Evolutionary conservation across 1,139 yeast species (phyloP), one percentile per base, ranked within the genome.

Genomic region (Zhuliangozyma blackwelliae): DNA sequence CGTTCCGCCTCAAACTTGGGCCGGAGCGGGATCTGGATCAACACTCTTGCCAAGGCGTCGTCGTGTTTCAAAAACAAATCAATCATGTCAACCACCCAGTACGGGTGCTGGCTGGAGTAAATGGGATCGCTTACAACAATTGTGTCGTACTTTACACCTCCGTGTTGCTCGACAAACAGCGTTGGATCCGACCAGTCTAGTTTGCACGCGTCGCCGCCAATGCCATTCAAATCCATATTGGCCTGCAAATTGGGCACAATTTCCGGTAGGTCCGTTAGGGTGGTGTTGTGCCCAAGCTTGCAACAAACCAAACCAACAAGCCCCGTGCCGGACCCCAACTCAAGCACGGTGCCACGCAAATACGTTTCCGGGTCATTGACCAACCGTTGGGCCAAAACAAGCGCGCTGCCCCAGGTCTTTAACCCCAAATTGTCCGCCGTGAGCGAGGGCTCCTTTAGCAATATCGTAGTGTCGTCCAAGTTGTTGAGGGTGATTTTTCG

Each of bases 341-440:
- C 98, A 10, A 92, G 59, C 0, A 87, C 72, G 0, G 77, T 71
- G 7, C 65, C 66, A 32, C 41, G 29, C 32, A 72, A 43, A 43
- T 64, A 57, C 31, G 29, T 33, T 2, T 36, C 13, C 28, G 13
- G 42, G 27, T 3, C 36, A 34, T 5, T 40, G 25, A 28, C 48
- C 51, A 85, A 54, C 33, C 82, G 60, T 36, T 77, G 73, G 1
- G 94, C 73, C 16, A 92, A 62, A 2, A 87, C 71, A 25, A 86
- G 63, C 0, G 97, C 79, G 0, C 97, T 84, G 0, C 97, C 98
- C 98, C 98, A 92, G 0, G 98, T 92, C 47, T 90, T 89, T 54
- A 88, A 70, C 0, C 98, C 98, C 25, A 92, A 63, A 45, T 84
- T 85, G 56, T 92, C 98, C 34, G 79, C 77, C 0, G 96, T 87